A percentile compares a stretch with the other conserved stretches of the same genome.
Conservation (phyloP, 768 basidiomycete species). For the Cystofilobasidium bisporidii region DNA sequence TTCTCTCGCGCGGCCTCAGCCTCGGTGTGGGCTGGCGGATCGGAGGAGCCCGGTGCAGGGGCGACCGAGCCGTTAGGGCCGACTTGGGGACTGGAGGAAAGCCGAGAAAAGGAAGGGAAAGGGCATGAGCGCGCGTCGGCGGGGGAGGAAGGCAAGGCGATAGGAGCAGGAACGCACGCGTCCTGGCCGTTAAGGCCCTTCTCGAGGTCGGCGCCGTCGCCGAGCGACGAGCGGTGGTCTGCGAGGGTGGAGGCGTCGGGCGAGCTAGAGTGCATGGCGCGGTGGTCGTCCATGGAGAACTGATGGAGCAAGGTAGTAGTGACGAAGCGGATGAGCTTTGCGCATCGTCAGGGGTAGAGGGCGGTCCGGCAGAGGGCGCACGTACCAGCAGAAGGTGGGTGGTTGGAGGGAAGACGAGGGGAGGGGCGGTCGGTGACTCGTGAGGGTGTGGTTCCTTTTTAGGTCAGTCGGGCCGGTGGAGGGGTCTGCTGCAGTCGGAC, state of each 20-base stretch:
- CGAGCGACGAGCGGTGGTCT: background rate
- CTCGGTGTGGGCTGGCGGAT: background rate
- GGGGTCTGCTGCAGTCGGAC: no score
- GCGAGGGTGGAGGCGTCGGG: background rate
- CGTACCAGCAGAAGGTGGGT: no score
- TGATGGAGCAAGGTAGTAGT: no score
- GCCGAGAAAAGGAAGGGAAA: background rate
- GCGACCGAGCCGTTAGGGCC: constrained; percentile 1
- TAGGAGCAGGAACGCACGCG: background rate
- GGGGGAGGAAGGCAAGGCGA: background rate
- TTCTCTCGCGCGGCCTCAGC: background rate
- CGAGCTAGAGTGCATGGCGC: background rate
- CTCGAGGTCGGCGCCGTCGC: background rate
- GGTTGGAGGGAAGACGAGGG: no score
- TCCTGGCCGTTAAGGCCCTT: background rate
- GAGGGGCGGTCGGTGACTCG: no score
- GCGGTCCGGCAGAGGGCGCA: no score
- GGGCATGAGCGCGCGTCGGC: background rate
- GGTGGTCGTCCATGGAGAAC: background rate
- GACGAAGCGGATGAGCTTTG: no score
- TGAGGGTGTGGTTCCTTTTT: no score
- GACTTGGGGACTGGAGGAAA: background rate
- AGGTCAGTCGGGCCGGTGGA: no score
- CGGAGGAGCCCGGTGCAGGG: background rate
- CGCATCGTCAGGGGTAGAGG: no score